A percentile compares a stretch with the other conserved stretches of the same genome.
These are phyloP conservation scores for Leishmania arabica DNA, from an alignment of 208 protist species.

Conservation along the genomic window DNA sequence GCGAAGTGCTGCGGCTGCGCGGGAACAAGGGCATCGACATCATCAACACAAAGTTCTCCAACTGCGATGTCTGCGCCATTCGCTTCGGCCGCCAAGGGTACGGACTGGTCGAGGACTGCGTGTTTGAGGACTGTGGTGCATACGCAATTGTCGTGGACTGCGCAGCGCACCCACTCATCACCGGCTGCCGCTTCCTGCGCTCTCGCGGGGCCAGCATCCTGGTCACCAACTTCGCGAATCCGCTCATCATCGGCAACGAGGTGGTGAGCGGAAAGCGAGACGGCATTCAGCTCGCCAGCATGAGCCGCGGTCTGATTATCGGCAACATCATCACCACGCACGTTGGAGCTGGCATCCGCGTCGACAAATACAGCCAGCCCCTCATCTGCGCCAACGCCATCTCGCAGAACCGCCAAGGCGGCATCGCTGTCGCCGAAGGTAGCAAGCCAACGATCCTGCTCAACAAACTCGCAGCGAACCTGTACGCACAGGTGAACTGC, in stretches of 20 bases:
- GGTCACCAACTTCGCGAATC: conserved; percentile 78
- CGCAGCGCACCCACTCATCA: conserved; percentile 79
- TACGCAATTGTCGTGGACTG: conserved; percentile 76
- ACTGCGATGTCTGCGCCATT: conserved; percentile 74
- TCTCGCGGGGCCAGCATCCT: conserved; percentile 67
- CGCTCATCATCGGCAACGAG: conserved; percentile 86
- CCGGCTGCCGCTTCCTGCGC: conserved; percentile 74
- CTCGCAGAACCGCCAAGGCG: conserved; percentile 47
- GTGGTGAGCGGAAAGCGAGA: conserved; percentile 54
- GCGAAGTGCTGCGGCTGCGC: conserved; percentile 59
- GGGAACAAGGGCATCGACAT: conserved; percentile 75
- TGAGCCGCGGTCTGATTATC: conserved; percentile 70
- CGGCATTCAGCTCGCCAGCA: conserved; percentile 55
- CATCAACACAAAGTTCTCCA: conserved; percentile 72
- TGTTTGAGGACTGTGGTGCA: conserved; percentile 73
- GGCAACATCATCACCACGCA: conserved; percentile 77
- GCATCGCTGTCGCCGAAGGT: conserved; percentile 37
- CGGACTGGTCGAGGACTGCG: conserved; percentile 81
- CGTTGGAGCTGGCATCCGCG: conserved; percentile 47
- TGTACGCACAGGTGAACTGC: conserved; percentile 49
- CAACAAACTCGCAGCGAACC: conserved; percentile 68
- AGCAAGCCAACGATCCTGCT: conserved; percentile 61
- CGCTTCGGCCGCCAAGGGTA: conserved; percentile 74
- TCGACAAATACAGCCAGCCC: conserved; percentile 49
- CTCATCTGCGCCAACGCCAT: conserved; percentile 75